These are phyloP conservation scores for Bipolaris oryzae DNA, from an alignment of 2,329 filamentous ascomycete genomes.

Conservation along the genomic window DNA sequence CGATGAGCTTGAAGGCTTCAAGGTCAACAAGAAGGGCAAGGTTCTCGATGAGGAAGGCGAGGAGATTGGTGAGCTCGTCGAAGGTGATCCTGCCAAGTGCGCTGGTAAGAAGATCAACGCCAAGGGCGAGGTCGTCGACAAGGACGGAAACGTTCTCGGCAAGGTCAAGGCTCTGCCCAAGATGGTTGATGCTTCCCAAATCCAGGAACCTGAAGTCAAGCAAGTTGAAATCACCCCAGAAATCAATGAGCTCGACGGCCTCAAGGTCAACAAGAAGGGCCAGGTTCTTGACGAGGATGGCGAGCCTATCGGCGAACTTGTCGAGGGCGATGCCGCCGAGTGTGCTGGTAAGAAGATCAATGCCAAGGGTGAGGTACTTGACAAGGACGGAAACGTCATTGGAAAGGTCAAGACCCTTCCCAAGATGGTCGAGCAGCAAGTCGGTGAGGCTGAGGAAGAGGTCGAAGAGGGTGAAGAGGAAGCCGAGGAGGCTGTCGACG, in stretches of 20 bases:
- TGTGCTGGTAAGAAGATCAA: slow-evolving; percentile 71
- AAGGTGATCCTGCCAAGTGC: slow-evolving; percentile 66
- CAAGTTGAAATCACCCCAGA: slow-evolving; percentile 51
- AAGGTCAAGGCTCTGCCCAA: slow-evolving; percentile 61
- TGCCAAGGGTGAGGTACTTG: slow-evolving; percentile 67
- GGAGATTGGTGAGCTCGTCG: slow-evolving; percentile 58
- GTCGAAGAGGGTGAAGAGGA: slow-evolving; percentile 41
- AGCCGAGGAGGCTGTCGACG: slow-evolving; percentile 46
- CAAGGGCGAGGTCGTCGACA: slow-evolving; percentile 68
- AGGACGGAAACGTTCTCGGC: slow-evolving; percentile 67
- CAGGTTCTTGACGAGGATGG: slow-evolving; percentile 60
- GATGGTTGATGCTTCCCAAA: slow-evolving; percentile 34
- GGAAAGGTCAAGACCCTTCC: slow-evolving; percentile 64
- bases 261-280: slow-evolving; percentile 66
- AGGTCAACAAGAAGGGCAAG: slow-evolving; percentile 65
- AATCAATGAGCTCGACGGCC: slow-evolving; percentile 56
- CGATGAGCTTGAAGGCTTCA: slow-evolving; percentile 58
- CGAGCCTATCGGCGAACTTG: slow-evolving; percentile 59
- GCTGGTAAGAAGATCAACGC: slow-evolving; percentile 70
- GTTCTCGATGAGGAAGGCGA: slow-evolving; percentile 61
- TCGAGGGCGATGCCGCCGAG: slow-evolving; percentile 64
- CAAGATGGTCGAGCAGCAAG: slow-evolving; percentile 48
- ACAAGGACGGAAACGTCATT: slow-evolving; percentile 67
- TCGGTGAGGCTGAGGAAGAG: slow-evolving; percentile 38
- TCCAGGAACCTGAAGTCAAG: slow-evolving; percentile 48